Conservation (phyloP, 306 rosid species). For the Inga laurina region DNA sequence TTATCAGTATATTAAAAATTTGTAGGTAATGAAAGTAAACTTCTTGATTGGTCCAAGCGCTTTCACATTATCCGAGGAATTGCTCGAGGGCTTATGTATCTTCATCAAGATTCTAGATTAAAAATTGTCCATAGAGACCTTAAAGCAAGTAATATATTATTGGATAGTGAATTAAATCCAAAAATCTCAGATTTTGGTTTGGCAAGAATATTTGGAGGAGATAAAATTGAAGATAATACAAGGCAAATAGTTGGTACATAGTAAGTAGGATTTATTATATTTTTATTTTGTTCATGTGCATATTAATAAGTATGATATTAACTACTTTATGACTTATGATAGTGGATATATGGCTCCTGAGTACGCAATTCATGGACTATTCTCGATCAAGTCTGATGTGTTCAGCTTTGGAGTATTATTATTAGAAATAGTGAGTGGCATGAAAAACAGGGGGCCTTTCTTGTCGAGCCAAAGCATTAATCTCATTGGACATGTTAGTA, state of each 20-base stretch:
- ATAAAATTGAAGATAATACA: background rate
- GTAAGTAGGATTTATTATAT: background rate
- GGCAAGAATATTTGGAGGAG: background rate
- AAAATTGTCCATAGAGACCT: background rate
- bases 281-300: background rate
- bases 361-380: background rate
- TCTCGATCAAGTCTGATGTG: background rate
- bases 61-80: background rate
- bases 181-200: background rate
- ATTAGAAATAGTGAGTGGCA: conserved; percentile 25
- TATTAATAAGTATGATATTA: background rate
- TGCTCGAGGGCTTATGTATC: background rate
- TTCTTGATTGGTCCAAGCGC: background rate
- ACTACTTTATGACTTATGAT: background rate
- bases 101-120: background rate
- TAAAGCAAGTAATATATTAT: background rate
- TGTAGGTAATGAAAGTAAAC: background rate
- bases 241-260: conserved; percentile 5
- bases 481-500: conserved; percentile 22
- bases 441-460: background rate
- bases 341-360: conserved; percentile 15
- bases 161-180: background rate
- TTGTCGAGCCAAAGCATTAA: background rate
- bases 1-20: background rate
- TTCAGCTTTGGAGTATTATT: conserved; percentile 22